Percentiles rank a stretch among this genome's conserved stretches.
phyloP scores from a whole-genome alignment of 306 rosid species.

The Abrus pulchellus region DNA sequence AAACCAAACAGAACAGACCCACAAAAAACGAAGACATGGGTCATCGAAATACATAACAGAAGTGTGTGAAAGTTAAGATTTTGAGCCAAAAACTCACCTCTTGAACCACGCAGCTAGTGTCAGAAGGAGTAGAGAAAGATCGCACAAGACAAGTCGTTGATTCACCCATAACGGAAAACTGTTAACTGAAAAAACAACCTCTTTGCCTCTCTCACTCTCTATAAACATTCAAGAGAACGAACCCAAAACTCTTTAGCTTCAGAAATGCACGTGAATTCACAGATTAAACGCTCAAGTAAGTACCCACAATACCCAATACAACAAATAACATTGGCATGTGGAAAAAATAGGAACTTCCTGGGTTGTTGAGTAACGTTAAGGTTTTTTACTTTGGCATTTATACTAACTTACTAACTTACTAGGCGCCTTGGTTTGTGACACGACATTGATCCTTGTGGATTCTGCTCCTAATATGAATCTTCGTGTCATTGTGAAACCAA shows the following conservation, averaged over 20 bases:
- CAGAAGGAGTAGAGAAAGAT: conserved; percentile 70
- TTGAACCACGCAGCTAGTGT: conserved; percentile 52
- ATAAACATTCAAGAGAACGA: conserved; percentile 21
- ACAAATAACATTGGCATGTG: background rate
- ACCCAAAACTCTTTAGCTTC: conserved; percentile 6
- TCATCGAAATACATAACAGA: conserved; percentile 5
- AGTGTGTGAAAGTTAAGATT: background rate
- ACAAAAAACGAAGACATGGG: background rate
- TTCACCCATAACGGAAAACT: conserved; percentile 63
- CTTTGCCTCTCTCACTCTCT: background rate
- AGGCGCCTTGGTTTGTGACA: background rate
- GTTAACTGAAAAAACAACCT: conserved; percentile 7
- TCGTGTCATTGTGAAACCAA: background rate
- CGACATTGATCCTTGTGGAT: background rate
- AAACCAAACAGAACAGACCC: conserved; percentile 31
- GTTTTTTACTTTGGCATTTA: conserved; percentile 3
- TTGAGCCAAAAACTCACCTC: conserved; percentile 60
- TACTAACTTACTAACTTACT: background rate
- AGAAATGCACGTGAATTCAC: conserved; percentile 49
- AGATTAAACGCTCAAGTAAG: conserved; percentile 20
- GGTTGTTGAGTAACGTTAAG: background rate
- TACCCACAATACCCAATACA: background rate
- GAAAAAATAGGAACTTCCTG: background rate
- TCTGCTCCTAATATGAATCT: conserved; percentile 23
- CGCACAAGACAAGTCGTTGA: conserved; percentile 66